Evolutionary conservation across 164 flowering plant genomes (phyloP).

Genomic region (Chimonanthus praecox): DNA sequence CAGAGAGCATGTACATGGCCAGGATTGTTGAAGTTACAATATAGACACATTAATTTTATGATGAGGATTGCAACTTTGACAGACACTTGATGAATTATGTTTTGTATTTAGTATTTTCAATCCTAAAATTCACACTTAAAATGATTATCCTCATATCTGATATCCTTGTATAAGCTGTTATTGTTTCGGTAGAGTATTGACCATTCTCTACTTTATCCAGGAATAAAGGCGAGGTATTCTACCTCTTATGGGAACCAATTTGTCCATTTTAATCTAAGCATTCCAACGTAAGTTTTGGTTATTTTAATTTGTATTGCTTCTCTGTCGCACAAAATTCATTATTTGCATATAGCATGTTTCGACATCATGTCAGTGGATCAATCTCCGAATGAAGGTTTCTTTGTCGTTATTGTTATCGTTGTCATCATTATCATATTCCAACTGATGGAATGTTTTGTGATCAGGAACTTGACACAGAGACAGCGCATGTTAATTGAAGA

Average conservation of each 20-base stretch:
- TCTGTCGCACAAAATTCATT: not conserved
- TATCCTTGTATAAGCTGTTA: not conserved
- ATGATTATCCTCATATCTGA: not conserved
- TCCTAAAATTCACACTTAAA: not conserved
- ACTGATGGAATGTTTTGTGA: conserved; percentile 3
- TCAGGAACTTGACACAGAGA: conserved; percentile 73
- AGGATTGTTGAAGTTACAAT: not conserved
- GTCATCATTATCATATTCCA: not conserved
- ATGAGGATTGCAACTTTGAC: not conserved
- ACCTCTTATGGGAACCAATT: conserved; percentile 71
- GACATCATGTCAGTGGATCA: not conserved
- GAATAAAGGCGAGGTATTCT: conserved; percentile 59
- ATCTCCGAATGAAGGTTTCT: not conserved
- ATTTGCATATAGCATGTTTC: not conserved
- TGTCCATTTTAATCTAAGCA: conserved; percentile 91
- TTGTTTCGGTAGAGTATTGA: not conserved
- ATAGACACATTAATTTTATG: not conserved
- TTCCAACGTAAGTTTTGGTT: conserved; percentile 63
- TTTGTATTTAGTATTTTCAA: not conserved
- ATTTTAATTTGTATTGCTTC: not conserved
- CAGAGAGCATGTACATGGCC: not conserved
- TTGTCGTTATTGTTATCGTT: not conserved
- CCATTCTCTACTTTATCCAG: conserved; percentile 27
- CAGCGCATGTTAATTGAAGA: conserved; percentile 82
- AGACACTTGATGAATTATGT: not conserved